Conservation (phyloP, 768 basidiomycete genomes). For the Tricholomella constricta region DNA sequence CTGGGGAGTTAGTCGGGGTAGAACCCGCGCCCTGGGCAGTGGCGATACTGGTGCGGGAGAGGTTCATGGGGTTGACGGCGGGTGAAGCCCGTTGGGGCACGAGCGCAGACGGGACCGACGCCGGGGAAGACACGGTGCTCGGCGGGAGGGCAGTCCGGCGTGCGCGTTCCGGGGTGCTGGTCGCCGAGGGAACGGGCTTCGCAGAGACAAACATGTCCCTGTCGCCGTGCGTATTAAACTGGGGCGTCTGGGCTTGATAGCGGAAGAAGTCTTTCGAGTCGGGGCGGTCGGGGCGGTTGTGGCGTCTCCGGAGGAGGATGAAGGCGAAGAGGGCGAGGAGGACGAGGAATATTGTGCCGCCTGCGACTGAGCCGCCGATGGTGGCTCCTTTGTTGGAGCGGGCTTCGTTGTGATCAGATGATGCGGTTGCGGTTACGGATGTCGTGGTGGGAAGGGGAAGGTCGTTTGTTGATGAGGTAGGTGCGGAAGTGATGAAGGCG, state of each 20-base stretch:
- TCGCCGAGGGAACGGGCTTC: neutral
- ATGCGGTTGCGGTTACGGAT: neutral
- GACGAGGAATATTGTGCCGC: constrained; percentile 14
- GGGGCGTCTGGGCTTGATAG: constrained; percentile 14
- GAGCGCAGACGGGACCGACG: constrained; percentile 3
- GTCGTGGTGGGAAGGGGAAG: neutral
- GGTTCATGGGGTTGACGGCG: neutral
- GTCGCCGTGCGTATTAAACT: neutral
- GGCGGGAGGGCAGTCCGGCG: neutral
- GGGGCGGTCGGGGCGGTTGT: constrained; percentile 7
- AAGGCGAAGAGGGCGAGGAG: constrained; percentile 9
- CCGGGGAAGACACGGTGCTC: neutral
- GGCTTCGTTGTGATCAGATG: neutral
- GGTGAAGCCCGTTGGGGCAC: neutral
- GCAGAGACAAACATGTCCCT: neutral
- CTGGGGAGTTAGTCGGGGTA: neutral
- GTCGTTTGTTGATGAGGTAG: constrained; percentile 5
- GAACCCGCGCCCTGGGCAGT: too few species aligned
- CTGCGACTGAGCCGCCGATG: constrained; percentile 27
- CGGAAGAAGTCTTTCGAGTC: constrained; percentile 17
- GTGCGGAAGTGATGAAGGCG: neutral
- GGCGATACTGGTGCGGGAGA: neutral
- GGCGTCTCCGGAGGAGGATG: constrained; percentile 6
- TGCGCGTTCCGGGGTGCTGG: neutral
- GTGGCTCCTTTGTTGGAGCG: constrained; percentile 8